Evolutionary conservation across 495 filamentous ascomycete genomes (phyloP).

Genomic region (Chaetomidium leptoderma): DNA sequence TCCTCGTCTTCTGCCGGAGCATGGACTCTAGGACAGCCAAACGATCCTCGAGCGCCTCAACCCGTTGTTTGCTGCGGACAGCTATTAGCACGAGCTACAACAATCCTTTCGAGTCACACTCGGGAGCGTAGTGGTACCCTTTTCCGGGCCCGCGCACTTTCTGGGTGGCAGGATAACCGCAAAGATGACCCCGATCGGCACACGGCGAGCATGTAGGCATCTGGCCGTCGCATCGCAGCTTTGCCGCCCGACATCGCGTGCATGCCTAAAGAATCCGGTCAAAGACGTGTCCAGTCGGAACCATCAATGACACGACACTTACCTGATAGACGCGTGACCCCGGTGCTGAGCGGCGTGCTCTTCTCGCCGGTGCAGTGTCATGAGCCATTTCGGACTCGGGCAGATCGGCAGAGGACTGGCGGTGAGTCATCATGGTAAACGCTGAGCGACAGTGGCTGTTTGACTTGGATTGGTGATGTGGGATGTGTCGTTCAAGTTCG

Average conservation of each 20-base stretch:
- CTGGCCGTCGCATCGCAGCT: slow-evolving; percentile 14
- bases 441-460: too few relatives aligned
- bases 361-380: too few relatives aligned
- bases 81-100: not conserved
- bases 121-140: slow-evolving; percentile 1
- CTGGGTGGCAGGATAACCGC: slow-evolving; percentile 8
- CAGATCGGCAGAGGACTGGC: too few relatives aligned
- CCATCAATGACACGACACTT: too few relatives aligned
- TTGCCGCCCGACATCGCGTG: slow-evolving; percentile 6
- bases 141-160: slow-evolving; percentile 11
- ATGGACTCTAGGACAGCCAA: not conserved
- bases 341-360: too few relatives aligned
- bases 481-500: too few relatives aligned
- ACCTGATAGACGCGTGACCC: too few relatives aligned
- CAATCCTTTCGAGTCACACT: not conserved
- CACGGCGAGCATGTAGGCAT: slow-evolving; percentile 13
- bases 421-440: too few relatives aligned
- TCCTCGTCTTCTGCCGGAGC: not conserved
- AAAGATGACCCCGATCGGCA: not conserved
- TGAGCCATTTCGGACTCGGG: too few relatives aligned
- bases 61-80: not conserved
- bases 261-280: not conserved
- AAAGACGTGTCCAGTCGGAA: too few relatives aligned
- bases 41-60: not conserved
- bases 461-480: too few relatives aligned